Base-by-base conservation (phyloP, 2,329 filamentous ascomycete species). In the Ophiostoma sp. region DNA sequence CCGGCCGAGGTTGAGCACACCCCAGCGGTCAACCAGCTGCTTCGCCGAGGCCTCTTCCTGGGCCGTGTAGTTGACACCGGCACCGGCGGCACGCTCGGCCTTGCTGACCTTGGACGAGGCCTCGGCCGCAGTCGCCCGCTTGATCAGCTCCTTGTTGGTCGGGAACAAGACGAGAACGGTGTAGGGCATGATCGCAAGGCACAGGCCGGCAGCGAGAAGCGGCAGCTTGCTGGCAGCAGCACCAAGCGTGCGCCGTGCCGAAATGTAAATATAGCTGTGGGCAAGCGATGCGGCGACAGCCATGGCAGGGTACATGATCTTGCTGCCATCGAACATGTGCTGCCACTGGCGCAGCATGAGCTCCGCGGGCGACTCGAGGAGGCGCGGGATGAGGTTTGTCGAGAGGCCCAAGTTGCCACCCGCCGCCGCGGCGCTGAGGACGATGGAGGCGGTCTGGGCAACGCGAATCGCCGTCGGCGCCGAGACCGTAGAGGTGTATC, bases 271-370 rank as follows among this genome's bases (percentile, higher is more conserved):
- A 70, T 78, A 84, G 64, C 76, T 76, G 70, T 81, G 82, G 2
- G 79, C 76, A 0, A 80, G 67, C 1, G 78, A 76, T 4, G 80
- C 77, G 40, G 81, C 40, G n/a, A 80, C 68, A 5, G 79, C 76
- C 8, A 81, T 69, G 0, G 76, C 70, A 0, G 80, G 79, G 27
- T 81, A 78, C 52, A 79, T 67, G n/a, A 72, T 70, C 67, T 74
- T 78, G 66, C 81, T 82, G 2, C 73, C 72, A 18, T 75, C 73
- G 75, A 78, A 83, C 69, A 80, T 75, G 55, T 74, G 77, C 69
- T 75, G 73, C 84, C 84, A 88, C 76, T 88, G 85, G 52, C 78
- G 79, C 44, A 84, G 81, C 70, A 87, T 81, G 11, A 87, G 76
- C 1, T 81, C 81, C 0, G 82, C 80, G 1, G 86, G 86, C 0